phyloP scores from a whole-genome alignment of 352 stramenopile species.

The Phytophthora sp. region DNA sequence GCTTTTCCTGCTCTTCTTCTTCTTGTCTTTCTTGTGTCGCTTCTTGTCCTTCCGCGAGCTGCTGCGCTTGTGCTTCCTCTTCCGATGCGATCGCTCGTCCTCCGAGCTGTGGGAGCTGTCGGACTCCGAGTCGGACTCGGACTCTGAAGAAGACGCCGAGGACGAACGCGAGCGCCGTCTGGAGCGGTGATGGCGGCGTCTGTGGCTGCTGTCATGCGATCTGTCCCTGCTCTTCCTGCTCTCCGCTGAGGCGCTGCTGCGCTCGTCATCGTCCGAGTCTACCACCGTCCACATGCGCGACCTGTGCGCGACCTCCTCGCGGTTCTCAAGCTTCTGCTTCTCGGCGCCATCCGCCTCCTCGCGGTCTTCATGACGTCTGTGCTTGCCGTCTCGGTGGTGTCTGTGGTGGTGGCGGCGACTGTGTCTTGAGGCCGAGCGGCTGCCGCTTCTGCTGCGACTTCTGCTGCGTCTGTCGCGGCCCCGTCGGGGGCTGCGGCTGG shows the following conservation, averaged over 20 bases:
- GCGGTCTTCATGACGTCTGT: not conserved
- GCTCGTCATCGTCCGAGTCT: constrained; percentile 33
- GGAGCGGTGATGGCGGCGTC: constrained; percentile 13
- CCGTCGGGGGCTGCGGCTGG: constrained; percentile 23
- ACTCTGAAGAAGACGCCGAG: constrained; percentile 27
- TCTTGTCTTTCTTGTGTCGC: constrained; percentile 38
- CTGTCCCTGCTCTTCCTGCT: constrained; percentile 2
- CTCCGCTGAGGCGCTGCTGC: not conserved
- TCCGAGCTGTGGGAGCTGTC: constrained; percentile 46
- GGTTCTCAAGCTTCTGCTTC: constrained; percentile 38
- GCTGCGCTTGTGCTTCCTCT: constrained; percentile 29
- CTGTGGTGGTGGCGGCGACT: constrained; percentile 8
- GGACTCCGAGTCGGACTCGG: constrained; percentile 27
- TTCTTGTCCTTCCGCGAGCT: constrained; percentile 43
- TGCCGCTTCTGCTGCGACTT: constrained; percentile 16
- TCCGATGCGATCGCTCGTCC: constrained; percentile 31
- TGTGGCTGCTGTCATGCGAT: constrained; percentile 3
- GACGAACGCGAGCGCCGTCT: constrained; percentile 36
- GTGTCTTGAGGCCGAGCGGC: constrained; percentile 31
- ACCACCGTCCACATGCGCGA: constrained; percentile 56
- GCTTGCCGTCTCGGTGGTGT: constrained; percentile 14
- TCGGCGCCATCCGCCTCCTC: constrained; percentile 8
- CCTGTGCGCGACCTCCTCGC: constrained; percentile 39
- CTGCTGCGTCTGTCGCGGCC: constrained; percentile 7
- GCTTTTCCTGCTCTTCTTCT: constrained; percentile 34